phyloP scores from a whole-genome alignment of 2,329 filamentous ascomycete species.

The Ampelomyces quisqualis region DNA sequence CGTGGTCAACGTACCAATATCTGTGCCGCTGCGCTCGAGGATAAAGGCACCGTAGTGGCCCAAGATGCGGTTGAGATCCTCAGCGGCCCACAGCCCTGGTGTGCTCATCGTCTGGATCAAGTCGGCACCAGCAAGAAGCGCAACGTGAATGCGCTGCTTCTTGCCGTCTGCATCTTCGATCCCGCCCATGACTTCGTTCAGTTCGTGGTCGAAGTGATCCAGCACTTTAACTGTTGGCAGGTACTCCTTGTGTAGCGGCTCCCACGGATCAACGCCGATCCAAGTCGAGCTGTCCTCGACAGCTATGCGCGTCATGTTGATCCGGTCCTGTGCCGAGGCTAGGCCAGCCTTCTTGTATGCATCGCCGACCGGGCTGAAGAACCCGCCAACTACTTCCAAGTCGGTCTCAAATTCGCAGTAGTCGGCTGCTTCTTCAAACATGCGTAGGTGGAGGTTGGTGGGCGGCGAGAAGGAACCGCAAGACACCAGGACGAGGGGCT shows the following conservation, averaged over 20 bases:
- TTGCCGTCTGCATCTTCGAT: conserved; percentile 67
- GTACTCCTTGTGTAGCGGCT: conserved; percentile 81
- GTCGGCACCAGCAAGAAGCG: conserved; percentile 72
- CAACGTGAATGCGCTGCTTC: conserved; percentile 69
- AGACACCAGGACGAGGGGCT: conserved; percentile 66
- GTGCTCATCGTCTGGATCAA: conserved; percentile 56
- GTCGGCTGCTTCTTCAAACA: conserved; percentile 86
- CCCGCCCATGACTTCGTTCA: conserved; percentile 76
- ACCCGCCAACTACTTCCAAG: conserved; percentile 85
- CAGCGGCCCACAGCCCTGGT: conserved; percentile 71
- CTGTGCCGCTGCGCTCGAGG: conserved; percentile 83
- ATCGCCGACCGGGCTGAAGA: conserved; percentile 74
- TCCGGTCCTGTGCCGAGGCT: conserved; percentile 69
- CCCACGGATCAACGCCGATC: conserved; percentile 53
- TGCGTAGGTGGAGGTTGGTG: conserved; percentile 75
- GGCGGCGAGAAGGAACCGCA: conserved; percentile 73
- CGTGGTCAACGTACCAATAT: conserved; percentile 56
- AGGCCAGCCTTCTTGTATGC: conserved; percentile 80
- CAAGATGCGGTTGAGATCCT: conserved; percentile 85
- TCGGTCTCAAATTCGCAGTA: conserved; percentile 68
- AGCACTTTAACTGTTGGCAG: conserved; percentile 85
- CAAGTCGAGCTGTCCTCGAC: conserved; percentile 63
- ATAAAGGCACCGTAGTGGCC: conserved; percentile 81
- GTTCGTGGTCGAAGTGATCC: conserved; percentile 87
- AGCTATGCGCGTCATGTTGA: conserved; percentile 85